Evolutionary conservation across 345 rosid species (phyloP), one percentile per base, ranked within the genome.

Genomic region (Salix caprea): DNA sequence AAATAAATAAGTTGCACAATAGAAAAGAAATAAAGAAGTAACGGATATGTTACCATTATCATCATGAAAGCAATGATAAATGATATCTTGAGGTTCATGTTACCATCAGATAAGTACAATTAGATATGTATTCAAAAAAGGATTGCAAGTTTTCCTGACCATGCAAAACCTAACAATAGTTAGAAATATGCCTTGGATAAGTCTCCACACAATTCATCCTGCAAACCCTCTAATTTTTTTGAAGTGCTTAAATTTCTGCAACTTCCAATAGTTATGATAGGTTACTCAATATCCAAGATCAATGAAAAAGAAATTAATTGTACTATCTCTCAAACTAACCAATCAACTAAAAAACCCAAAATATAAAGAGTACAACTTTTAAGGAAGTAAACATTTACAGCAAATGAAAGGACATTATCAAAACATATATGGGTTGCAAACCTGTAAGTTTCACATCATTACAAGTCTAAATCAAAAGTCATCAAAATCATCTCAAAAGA

Each of bases 261-360:
- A 81, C 74, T 77, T 76, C 73, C 71, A 71, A 48, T 19, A 70
- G 68, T 50, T 56, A 61, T 26, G 24, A 40, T 70, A 75, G 39
- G 76, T 80, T 70, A 77, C 77, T 78, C 78, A 76, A 82, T 50
- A 79, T 71, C 77, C 80, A 76, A 77, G 82, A 85, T 70, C 88
- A 82, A 74, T 69, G 81, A 52, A 9, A 21, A 73, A 76, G 58
- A 69, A 6, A 65, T 39, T 39, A 70, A 30, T 34, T 34, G 36
- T 40, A 32, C 54, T 65, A 64, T 26, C 36, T 67, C 68, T 32
- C 34, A 0, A 32, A 32, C 21, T 77, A 73, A 65, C 19, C 37
- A 61, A 34, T 13, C 28, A 48, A 26, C 42, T 6, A 9, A 46
- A 73, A 48, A 4, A 23, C 34, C 79, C 21, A 3, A 58, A 42